A percentile compares a stretch with the other conserved stretches of the same genome.
Evolutionary conservation across 2,329 filamentous ascomycete genomes (phyloP).

Genomic region (Stachybotrys elegans): DNA sequence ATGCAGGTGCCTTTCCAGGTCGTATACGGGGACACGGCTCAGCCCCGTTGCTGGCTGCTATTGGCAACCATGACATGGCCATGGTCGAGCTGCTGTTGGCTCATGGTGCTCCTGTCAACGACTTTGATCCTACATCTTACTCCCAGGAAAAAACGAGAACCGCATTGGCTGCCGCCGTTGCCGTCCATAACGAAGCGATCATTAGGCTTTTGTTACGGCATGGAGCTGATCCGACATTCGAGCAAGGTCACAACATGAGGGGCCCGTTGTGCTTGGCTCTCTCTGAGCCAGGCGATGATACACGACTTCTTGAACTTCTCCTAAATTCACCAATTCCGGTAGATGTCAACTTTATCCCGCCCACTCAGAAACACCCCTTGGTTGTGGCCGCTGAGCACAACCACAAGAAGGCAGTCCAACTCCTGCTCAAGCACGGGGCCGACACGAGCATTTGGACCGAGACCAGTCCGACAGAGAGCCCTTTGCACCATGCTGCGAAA

Average conservation of each 20-base stretch:
- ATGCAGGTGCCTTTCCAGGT: constrained; percentile 11
- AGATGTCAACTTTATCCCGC: constrained; percentile 9
- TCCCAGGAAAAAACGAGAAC: no score
- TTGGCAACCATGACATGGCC: constrained; percentile 1
- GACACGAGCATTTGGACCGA: constrained; percentile 11
- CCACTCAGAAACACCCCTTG: constrained; percentile 7
- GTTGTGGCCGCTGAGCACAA: constrained; percentile 5
- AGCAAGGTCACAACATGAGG: constrained; percentile 12
- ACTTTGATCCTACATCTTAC: constrained; percentile 3
- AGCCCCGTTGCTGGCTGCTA: constrained; percentile 9
- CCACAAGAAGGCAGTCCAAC: constrained; percentile 8
- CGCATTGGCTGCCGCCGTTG: constrained; percentile 14
- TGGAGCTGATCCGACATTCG: constrained; percentile 16
- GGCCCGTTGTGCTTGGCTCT: constrained; percentile 11
- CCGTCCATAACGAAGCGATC: constrained; percentile 8
- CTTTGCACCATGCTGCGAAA: constrained; percentile 13
- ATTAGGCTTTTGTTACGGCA: constrained; percentile 14
- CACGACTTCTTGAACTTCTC: constrained; percentile 9
- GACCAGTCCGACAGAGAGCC: constrained; percentile 3
- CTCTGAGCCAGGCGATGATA: background rate
- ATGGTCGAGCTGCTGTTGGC: constrained; percentile 11
- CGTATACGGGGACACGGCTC: constrained; percentile 5
- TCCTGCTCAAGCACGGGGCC: constrained; percentile 14
- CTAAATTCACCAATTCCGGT: constrained; percentile 12
- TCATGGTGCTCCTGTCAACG: constrained; percentile 11